A percentile compares a stretch with the other conserved stretches of the same genome.
These are phyloP conservation scores for Lentithecium fluviatile DNA, from an alignment of 495 filamentous ascomycete species.

Conservation along the genomic window DNA sequence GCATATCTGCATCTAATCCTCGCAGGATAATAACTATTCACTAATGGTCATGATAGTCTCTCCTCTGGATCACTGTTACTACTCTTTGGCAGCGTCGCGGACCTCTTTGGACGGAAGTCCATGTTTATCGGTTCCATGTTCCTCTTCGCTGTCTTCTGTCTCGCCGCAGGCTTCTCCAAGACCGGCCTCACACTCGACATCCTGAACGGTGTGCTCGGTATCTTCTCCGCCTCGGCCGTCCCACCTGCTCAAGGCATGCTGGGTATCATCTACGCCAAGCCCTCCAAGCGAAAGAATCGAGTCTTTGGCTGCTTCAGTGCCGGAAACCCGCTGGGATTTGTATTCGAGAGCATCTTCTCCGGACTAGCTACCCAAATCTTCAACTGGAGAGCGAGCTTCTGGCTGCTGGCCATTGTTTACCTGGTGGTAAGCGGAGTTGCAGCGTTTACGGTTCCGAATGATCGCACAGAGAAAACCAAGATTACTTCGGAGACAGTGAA, in stretches of 20 bases:
- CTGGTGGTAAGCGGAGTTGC: constrained; percentile 58
- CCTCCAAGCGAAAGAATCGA: constrained; percentile 63
- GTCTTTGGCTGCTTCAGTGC: constrained; percentile 68
- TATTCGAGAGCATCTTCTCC: constrained; percentile 63
- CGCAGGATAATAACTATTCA: too few relatives aligned
- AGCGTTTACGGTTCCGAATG: constrained; percentile 63
- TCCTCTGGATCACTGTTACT: constrained; percentile 70
- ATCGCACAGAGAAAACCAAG: constrained; percentile 49
- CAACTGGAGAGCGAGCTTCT: constrained; percentile 67
- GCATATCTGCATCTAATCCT: constrained; percentile 35
- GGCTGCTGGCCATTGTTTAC: constrained; percentile 62
- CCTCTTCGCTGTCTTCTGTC: constrained; percentile 58
- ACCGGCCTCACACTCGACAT: constrained; percentile 64
- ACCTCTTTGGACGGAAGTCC: constrained; percentile 68
- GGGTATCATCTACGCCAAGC: constrained; percentile 60
- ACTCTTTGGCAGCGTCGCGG: constrained; percentile 69
- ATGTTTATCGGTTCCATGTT: constrained; percentile 68
- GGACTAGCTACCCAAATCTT: constrained; percentile 67
- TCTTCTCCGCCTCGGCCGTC: constrained; percentile 62
- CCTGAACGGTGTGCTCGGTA: constrained; percentile 61
- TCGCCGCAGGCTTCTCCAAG: constrained; percentile 62
- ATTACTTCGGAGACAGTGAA: constrained; percentile 53
- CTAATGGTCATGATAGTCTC: constrained; percentile 48
- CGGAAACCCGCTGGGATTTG: constrained; percentile 69
- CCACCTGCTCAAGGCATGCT: constrained; percentile 67